These are phyloP conservation scores for Brassica napus DNA, from an alignment of 345 rosid genomes.

Conservation along the genomic window DNA sequence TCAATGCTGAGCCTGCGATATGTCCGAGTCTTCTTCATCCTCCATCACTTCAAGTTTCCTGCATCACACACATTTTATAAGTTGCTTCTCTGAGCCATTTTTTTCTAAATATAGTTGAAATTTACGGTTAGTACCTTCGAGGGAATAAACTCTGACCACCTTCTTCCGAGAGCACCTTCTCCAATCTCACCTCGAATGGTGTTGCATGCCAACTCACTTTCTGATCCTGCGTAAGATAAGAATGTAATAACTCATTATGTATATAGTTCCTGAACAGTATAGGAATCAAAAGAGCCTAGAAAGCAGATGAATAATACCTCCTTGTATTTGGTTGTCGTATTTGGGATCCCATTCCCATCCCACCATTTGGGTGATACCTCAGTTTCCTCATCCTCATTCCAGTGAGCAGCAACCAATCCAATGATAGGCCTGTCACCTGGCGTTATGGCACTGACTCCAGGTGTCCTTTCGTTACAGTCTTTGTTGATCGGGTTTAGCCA, in stretches of 20 bases:
- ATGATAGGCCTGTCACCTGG: constrained; percentile 84
- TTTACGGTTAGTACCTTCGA: too few relatives aligned
- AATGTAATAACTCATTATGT: background rate
- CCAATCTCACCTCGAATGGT: constrained; percentile 94
- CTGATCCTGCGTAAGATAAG: constrained; percentile 66
- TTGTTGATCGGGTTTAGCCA: constrained; percentile 28
- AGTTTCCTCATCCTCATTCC: constrained; percentile 65
- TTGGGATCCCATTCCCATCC: constrained; percentile 99
- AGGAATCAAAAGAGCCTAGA: background rate
- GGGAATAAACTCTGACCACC: constrained; percentile 23
- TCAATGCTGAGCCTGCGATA: constrained; percentile 25
- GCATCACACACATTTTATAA: constrained; percentile 10
- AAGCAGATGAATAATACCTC: constrained; percentile 56
- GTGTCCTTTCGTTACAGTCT: constrained; percentile 28
- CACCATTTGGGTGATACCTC: constrained; percentile 74
- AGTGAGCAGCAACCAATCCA: constrained; percentile 85
- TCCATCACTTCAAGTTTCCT: constrained; percentile 41
- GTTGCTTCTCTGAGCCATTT: background rate
- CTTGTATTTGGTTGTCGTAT: constrained; percentile 91
- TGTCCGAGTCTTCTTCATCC: constrained; percentile 21
- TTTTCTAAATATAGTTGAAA: background rate
- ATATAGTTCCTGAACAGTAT: background rate
- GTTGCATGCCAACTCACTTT: constrained; percentile 99
- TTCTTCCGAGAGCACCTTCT: constrained; percentile 80
- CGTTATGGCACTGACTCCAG: constrained; percentile 43